Base-by-base conservation (phyloP, 2,329 filamentous ascomycete genomes). In the Xylariaceae sp. region DNA sequence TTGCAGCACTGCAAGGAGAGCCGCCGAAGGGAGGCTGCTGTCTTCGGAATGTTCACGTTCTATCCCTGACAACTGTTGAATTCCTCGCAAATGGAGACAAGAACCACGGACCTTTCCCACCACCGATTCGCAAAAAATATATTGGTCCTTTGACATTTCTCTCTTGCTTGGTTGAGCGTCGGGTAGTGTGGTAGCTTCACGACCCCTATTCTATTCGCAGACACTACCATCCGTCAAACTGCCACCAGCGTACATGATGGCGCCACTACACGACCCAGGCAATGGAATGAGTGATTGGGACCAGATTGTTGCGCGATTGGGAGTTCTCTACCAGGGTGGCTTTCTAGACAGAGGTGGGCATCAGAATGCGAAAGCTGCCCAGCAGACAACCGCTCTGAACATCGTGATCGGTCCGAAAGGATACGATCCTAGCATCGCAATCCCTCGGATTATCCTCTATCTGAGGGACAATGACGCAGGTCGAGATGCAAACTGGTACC, bases 381-480 rank as follows among this genome's bases (percentile, higher is more conserved):
- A 17, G 16, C 37, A 39, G 23, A 12, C 12, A 31, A 36, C 44
- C 26, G 44, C 24, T 14, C 11, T 12, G 6, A 47, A 29, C n/a
- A 36, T 58, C 4, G 2, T 52, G 16, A 50, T 61, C 39, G 58
- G 56, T 28, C 53, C 65, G 26, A 48, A 56, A 2, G 76, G 75
- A 53, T 71, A 70, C 31, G 72, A 73, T 31, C 76, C 75, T 61
- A 69, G 65, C 29, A 66, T 74, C 43, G 65, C 65, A 17, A 64
- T 75, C 1, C 75, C 75, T 1, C 63, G 59, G 28, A 66, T 78
- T 28, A 56, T 71, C 39, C 78, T 76, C 60, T 85, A 82, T 58
- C 76, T 86, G 19, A 66, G 75, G 3, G 79, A 82, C 26, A 76
- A 81, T 58, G 79, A 85, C 60, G 64, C 69, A 5, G 74, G 78